Base-by-base conservation (phyloP, 1,284 basidiomycete species). In the Cutaneotrichosporon cyanovorans region DNA sequence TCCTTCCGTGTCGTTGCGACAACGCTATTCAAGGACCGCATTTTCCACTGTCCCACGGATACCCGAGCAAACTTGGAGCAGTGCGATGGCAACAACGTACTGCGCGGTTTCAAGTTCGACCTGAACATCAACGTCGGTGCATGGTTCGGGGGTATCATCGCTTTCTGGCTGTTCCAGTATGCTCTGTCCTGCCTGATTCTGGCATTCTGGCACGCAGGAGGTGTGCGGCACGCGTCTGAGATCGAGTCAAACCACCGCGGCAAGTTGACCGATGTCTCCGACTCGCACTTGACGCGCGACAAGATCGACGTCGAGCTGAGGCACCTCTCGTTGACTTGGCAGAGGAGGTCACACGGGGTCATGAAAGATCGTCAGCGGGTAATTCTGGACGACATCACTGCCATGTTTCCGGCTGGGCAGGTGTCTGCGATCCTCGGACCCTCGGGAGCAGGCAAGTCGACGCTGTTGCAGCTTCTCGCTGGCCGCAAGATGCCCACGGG, bases 401-500 rank as follows among this genome's bases (percentile, higher is more conserved):
- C 70, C 0, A n/a, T 33, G 16, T 78, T 77, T 51, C 74, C 42
- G 36, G 63, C 73, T 19, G 76, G 75, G 14, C 58, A 76, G 51
- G 66, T 78, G 5, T 73, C 72, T 14, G 74, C 74, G 3, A 75
- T 78, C 51, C 65, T 76, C 42, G 73, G 69, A 2, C 69, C 66
- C 3, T 67, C 61, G 2, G 73, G 76, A 22, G 73, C 75, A 0
- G 76, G 77, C 37, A 57, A 66, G 57, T 72, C 69, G 5, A 75
- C 75, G 3, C 62, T 78, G 1, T 67, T 78, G 0, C 75, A 77
- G 39, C 58, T 76, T 0, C 63, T 78, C 20, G 73, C 76, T 0
- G 63, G 68, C 8, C 68, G 76, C 4, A 54, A 59, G 18, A 50
- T 66, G 48, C 62, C 51, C n/a, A 60, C 69, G 0, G 71, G 72